Base-by-base conservation (phyloP, 192 early-diverging fungal species). In the Coemansia aciculifera region DNA sequence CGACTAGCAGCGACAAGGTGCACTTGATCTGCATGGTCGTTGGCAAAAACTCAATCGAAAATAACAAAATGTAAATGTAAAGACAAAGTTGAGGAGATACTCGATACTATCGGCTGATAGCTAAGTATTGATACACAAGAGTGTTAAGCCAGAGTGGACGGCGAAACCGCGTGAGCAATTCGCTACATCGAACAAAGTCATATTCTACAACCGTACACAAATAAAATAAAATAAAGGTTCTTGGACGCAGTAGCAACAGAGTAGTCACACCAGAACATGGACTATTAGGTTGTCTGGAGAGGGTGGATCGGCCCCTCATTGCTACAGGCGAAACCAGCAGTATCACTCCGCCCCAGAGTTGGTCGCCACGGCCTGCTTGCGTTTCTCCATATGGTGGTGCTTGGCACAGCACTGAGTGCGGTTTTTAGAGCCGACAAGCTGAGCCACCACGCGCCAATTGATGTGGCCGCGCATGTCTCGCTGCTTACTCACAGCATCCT, bases 1-100 rank as follows among this genome's bases (percentile, higher is more conserved):
- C 31, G 54, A 56, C 54, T 56, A 56, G 11, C 54, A 56, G 29
- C 27, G 54, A 56, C 29, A 56, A 9, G 11, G 54, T 56, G 29
- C 54, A 56, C 54, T 17, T 56, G 29, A 56, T 56, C 29, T 56
- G 54, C 54, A 56, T 56, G 29, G 54, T 34, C 54, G 27, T 15
- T 56, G 13, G 13, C 54, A 56, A 32, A 34, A 17, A 52, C 10
- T 27, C 13, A 34, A 31, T 29, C 23, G 12, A 56, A 32, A 23
- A 32, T 2, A 31, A 31, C 12, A n/a, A n/a, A 13, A 52, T 4
- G 5, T 29, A 24, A 12, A 52, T 11, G 19, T 27, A 24, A 51
- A 52, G 51, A 2, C 24, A 52, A 23, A 24, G 51, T 27, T 29
- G 12, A 52, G 21, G 24, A 27, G 27, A 27, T 52, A 9, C 46